phyloP scores from a whole-genome alignment of 306 rosid species.

The Castanea crenata region DNA sequence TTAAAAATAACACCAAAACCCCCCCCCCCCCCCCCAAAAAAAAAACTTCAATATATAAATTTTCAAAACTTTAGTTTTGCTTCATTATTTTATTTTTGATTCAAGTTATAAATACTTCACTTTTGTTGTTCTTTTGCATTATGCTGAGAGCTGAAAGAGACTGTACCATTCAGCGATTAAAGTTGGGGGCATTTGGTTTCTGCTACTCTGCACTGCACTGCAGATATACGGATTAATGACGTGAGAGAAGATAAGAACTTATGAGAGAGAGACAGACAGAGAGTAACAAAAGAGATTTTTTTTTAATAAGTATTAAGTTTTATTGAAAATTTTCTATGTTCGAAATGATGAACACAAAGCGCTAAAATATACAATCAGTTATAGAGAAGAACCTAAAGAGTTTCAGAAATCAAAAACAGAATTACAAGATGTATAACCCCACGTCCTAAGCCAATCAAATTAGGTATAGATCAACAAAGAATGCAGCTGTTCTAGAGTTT shows the following conservation, averaged over 20 bases:
- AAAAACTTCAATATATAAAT: neutral
- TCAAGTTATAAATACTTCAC: neutral
- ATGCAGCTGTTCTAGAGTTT: too few relatives aligned
- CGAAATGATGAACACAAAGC: too few relatives aligned
- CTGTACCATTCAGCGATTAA: constrained; percentile 40
- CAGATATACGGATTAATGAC: constrained; percentile 41
- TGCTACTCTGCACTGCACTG: constrained; percentile 15
- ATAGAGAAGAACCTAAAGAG: too few relatives aligned
- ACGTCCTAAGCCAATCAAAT: too few relatives aligned
- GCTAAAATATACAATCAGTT: too few relatives aligned
- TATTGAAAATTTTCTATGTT: too few relatives aligned
- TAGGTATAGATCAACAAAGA: too few relatives aligned
- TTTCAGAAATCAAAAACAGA: too few relatives aligned
- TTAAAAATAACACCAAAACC: constrained; percentile 15
- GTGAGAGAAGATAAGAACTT: constrained; percentile 17
- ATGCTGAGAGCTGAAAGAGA: constrained; percentile 62
- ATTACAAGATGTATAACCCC: too few relatives aligned
- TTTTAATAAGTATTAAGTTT: too few relatives aligned
- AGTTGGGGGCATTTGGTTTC: constrained; percentile 32
- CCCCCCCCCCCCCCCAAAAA: neutral
- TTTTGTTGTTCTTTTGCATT: constrained; percentile 12
- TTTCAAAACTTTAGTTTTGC: neutral
- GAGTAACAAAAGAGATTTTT: too few relatives aligned
- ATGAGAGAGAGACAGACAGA: neutral
- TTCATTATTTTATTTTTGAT: neutral